Evolutionary conservation across 1,284 basidiomycete species (phyloP).

Genomic region (Malassezia yamatoensis): DNA sequence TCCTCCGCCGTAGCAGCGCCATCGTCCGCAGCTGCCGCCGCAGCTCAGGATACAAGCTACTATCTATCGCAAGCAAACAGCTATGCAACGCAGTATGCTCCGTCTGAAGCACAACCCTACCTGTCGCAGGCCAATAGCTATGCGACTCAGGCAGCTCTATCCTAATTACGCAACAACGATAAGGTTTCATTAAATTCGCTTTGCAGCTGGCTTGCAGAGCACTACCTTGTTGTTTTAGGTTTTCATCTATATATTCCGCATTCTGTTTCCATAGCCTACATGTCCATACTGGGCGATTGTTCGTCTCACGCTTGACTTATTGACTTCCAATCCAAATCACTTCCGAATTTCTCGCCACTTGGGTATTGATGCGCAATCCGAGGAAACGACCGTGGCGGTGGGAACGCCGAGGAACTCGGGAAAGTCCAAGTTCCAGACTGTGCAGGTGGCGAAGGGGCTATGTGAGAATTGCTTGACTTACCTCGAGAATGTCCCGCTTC

Average conservation of each 20-base stretch:
- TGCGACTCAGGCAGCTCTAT: neutral
- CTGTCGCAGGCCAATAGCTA: neutral
- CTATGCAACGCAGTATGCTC: constrained; percentile 3
- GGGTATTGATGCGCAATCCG: constrained; percentile 15
- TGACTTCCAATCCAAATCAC: no score
- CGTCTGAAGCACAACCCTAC: neutral
- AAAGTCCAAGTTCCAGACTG: constrained; percentile 16
- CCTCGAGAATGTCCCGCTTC: neutral
- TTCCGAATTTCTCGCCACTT: constrained; percentile 6
- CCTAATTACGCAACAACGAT: no score
- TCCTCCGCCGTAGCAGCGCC: neutral
- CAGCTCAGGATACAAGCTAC: neutral
- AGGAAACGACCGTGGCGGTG: constrained; percentile 16
- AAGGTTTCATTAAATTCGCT: no score
- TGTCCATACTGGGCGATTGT: no score
- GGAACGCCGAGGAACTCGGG: constrained; percentile 6
- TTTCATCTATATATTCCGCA: neutral
- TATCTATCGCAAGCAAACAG: neutral
- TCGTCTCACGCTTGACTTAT: no score
- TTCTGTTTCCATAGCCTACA: neutral
- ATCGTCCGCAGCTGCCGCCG: neutral
- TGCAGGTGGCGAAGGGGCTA: constrained; percentile 11
- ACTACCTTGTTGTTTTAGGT: neutral
- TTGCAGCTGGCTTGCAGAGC: no score
- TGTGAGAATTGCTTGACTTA: neutral